A percentile compares a stretch with the other conserved stretches of the same genome.
phyloP scores from a whole-genome alignment of 768 basidiomycete species.

The Podaxis sp. region DNA sequence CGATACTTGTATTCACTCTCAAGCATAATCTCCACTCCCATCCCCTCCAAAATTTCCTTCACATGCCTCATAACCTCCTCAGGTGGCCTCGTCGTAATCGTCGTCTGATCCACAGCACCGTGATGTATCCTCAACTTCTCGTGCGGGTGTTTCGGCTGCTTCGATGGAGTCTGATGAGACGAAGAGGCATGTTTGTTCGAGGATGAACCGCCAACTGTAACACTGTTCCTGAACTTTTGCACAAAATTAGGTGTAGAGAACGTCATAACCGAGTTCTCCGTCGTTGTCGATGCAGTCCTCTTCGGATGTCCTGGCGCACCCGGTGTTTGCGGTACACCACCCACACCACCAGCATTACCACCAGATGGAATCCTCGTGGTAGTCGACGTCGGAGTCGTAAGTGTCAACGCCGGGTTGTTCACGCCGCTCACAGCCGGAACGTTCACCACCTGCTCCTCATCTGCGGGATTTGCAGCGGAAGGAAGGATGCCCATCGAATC shows the following conservation, averaged over 20 bases:
- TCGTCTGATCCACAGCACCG: constrained; percentile 89
- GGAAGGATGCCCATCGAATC: constrained; percentile 35
- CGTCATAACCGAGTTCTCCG: constrained; percentile 34
- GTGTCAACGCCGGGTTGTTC: constrained; percentile 17
- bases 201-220: constrained; percentile 39
- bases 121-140: constrained; percentile 77
- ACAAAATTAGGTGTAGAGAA: constrained; percentile 46
- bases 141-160: constrained; percentile 29
- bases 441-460: constrained; percentile 21
- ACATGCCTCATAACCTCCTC: constrained; percentile 89
- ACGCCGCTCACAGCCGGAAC: constrained; percentile 27
- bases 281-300: constrained; percentile 44
- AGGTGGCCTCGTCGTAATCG: constrained; percentile 81
- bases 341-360: not conserved
- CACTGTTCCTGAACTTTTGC: constrained; percentile 48
- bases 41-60: constrained; percentile 71
- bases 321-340: constrained; percentile 20
- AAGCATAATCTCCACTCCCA: constrained; percentile 87
- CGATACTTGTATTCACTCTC: constrained; percentile 92
- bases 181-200: not conserved
- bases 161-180: constrained; percentile 20
- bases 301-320: constrained; percentile 35
- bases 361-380: constrained; percentile 2
- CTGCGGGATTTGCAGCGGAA: constrained; percentile 6
- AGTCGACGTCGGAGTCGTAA: constrained; percentile 34